Evolutionary conservation across 345 rosid genomes (phyloP).

Genomic region (Crucihimalaya himalaica): DNA sequence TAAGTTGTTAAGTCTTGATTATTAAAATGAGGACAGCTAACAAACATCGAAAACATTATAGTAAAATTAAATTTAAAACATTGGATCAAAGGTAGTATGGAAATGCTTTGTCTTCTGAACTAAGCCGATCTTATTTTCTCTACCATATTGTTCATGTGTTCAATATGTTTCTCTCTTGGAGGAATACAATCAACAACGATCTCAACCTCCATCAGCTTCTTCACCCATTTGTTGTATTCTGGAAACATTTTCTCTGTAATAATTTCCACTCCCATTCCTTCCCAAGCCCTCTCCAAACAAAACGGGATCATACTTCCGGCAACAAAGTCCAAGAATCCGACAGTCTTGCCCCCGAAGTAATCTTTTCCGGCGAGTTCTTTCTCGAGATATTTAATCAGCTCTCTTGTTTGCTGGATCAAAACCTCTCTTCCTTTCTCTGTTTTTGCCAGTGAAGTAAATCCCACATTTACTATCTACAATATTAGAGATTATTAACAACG

Average conservation of each 20-base stretch:
- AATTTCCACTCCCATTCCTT: constrained; percentile 26
- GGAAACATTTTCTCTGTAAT: constrained; percentile 25
- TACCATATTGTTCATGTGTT: constrained; percentile 1
- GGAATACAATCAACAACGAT: constrained; percentile 28
- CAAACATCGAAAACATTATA: not conserved
- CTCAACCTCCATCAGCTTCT: constrained; percentile 19
- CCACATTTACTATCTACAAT: not conserved
- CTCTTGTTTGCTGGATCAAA: constrained; percentile 7
- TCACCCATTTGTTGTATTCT: constrained; percentile 30
- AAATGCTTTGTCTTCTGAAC: not conserved
- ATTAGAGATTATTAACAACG: not conserved
- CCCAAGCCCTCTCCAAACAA: constrained; percentile 31
- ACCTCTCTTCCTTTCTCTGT: constrained; percentile 17
- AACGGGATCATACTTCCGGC: constrained; percentile 29
- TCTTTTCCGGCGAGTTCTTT: constrained; percentile 31
- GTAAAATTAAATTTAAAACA: not conserved
- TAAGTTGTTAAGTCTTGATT: too few species aligned
- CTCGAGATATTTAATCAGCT: constrained; percentile 25
- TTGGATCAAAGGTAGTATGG: not conserved
- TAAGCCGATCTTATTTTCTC: not conserved
- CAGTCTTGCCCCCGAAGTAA: constrained; percentile 36
- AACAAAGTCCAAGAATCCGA: constrained; percentile 32
- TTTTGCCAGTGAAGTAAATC: not conserved
- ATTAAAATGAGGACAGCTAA: too few species aligned
- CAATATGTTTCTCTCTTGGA: constrained; percentile 34